These are phyloP conservation scores for Colletotrichum liriopes DNA, from an alignment of 2,329 filamentous ascomycete species.

Conservation along the genomic window DNA sequence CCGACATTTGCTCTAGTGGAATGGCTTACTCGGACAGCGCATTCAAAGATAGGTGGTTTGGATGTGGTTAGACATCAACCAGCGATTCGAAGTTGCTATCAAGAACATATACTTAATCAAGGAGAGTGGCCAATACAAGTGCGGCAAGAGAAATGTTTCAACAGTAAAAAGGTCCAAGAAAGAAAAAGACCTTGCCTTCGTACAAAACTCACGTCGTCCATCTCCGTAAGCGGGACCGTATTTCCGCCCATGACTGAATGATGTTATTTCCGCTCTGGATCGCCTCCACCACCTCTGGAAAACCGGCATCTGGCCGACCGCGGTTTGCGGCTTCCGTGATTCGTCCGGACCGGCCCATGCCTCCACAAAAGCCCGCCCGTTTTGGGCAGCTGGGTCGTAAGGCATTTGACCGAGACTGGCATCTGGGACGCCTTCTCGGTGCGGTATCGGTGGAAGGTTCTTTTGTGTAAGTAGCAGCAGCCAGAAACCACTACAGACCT, in stretches of 20 bases:
- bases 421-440: constrained; percentile 6
- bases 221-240: constrained; percentile 22
- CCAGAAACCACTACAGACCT: not conserved
- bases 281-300: constrained; percentile 32
- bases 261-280: constrained; percentile 39
- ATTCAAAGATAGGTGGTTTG: not conserved
- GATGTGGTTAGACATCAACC: not conserved
- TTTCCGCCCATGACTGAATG: constrained; percentile 18
- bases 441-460: constrained; percentile 32
- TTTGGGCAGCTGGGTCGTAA: constrained; percentile 17
- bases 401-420: constrained; percentile 13
- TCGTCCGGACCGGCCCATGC: constrained; percentile 27
- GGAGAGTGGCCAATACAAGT: too few relatives aligned
- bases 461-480: not conserved
- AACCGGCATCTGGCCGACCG: constrained; percentile 22
- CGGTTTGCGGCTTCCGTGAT: constrained; percentile 25
- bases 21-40: not conserved
- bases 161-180: not conserved
- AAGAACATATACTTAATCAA: not conserved
- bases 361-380: constrained; percentile 26
- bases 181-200: constrained; percentile 1
- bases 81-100: not conserved
- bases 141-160: not conserved
- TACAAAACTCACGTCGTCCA: constrained; percentile 10
- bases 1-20: not conserved